Base-by-base conservation (phyloP, 306 rosid genomes). In the Hylodesmum podocarpum region DNA sequence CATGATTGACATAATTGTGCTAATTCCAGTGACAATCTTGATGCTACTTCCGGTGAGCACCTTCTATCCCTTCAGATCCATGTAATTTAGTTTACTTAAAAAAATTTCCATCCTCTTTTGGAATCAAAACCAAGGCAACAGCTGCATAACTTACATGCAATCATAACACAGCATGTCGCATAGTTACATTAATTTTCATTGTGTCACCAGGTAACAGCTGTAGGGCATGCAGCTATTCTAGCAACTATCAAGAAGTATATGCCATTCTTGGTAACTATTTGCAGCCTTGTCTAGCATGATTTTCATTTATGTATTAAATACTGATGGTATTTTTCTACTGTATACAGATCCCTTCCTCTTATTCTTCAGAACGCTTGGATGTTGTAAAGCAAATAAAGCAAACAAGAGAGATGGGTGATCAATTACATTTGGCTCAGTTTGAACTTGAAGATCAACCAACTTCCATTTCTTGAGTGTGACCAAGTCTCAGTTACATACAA, bases 161-260 rank as follows among this genome's bases (percentile, higher is more conserved):
- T 57, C 8, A 57, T 57, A 57, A 13, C 3, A 25, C 9, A 53
- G 29, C 21, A 54, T 55, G 27, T 4, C 18, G 27, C 21, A 3
- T 14, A 14, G 58, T 14, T 58, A 28, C 37, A 27, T 51, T 39
- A 43, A 8, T 18, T 59, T 63, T 67, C 16, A 28, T 78, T 61
- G 1, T 70, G 75, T 65, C 46, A 22, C 44, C 65, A 90, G 96
- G 81, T 88, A 80, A 86, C 96, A 54, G 83, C 89, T 14, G 57
- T 88, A 21, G 96, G 90, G 54, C 96, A 91, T 75, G 91, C 93
- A 18, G 90, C 93, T 39, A 91, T 89, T n/a, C 85, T 91, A 76
- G 87, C 91, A 36, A 91, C 87, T 43, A 89, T 91, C 79, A 82
- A 87, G 46, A 83, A 86, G 84, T 89, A 91, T 77, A 85, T 85